phyloP scores from a whole-genome alignment of 169 alveolate genomes.

The Babesia ovis region DNA sequence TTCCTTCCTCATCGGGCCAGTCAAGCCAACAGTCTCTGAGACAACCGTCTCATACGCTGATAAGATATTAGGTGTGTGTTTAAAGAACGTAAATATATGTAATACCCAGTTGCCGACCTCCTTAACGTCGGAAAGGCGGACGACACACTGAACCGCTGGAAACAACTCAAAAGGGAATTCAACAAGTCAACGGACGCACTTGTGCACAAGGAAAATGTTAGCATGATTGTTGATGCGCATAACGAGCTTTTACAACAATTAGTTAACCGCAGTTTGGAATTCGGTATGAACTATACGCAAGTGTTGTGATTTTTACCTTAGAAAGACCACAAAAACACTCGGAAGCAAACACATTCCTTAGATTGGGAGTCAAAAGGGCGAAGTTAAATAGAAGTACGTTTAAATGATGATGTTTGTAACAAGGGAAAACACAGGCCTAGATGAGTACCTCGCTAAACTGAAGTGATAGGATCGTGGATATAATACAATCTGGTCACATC shows the following conservation, averaged over 20 bases:
- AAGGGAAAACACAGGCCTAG: conserved; percentile 15
- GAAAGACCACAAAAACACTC: conserved; percentile 66
- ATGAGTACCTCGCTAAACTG: conserved; percentile 13
- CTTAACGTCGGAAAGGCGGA: conserved; percentile 55
- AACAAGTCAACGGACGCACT: conserved; percentile 2
- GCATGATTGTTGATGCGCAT: conserved; percentile 43
- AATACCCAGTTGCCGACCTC: conserved; percentile 56
- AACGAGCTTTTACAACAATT: conserved; percentile 62
- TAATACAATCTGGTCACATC: too few relatives aligned
- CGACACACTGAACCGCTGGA: conserved; percentile 54
- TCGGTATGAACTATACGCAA: conserved; percentile 34
- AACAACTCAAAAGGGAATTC: conserved; percentile 35
- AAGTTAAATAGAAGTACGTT: conserved; percentile 34
- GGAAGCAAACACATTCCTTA: conserved; percentile 56
- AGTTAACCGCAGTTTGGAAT: conserved; percentile 45
- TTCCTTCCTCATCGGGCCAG: conserved; percentile 64
- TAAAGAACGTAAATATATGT: background rate
- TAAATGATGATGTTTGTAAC: too few relatives aligned
- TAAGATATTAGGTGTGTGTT: conserved; percentile 38
- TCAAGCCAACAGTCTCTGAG: conserved; percentile 32
- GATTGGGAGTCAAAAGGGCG: conserved; percentile 45
- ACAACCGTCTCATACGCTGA: conserved; percentile 46
- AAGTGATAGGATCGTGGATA: background rate
- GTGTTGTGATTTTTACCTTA: background rate
- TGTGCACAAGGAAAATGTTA: conserved; percentile 17